phyloP scores from a whole-genome alignment of 495 filamentous ascomycete species.

The Glonium stellatum region DNA sequence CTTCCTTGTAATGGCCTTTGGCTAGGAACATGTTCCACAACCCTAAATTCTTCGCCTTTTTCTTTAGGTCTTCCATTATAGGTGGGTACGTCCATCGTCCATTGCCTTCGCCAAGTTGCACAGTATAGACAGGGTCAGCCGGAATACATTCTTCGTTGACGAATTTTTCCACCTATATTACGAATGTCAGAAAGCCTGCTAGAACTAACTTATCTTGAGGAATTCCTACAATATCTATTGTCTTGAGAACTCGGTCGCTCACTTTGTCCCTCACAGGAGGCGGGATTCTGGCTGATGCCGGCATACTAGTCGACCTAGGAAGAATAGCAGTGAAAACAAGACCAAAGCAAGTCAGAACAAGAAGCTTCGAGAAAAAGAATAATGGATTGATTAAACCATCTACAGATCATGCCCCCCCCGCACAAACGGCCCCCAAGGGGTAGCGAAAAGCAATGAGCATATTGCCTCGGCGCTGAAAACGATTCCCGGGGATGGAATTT shows the following conservation, averaged over 20 bases:
- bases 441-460: no score
- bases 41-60: slow-evolving; percentile 65
- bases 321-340: no score
- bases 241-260: slow-evolving; percentile 68
- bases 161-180: slow-evolving; percentile 66
- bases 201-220: background rate
- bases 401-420: no score
- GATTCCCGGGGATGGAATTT: no score
- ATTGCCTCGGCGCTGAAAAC: no score
- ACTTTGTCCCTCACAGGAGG: slow-evolving; percentile 40
- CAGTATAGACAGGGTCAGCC: slow-evolving; percentile 63
- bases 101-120: slow-evolving; percentile 65
- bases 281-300: slow-evolving; percentile 27
- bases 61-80: slow-evolving; percentile 77
- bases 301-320: no score
- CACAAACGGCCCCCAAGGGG: no score
- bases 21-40: slow-evolving; percentile 94
- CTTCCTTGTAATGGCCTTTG: slow-evolving; percentile 82
- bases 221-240: slow-evolving; percentile 47
- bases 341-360: no score
- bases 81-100: slow-evolving; percentile 68
- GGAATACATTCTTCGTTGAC: slow-evolving; percentile 80
- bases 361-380: no score
- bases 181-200: slow-evolving; percentile 4
- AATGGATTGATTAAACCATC: no score